Base-by-base conservation (phyloP, 352 stramenopile genomes). In the Phytophthora foliorum region DNA sequence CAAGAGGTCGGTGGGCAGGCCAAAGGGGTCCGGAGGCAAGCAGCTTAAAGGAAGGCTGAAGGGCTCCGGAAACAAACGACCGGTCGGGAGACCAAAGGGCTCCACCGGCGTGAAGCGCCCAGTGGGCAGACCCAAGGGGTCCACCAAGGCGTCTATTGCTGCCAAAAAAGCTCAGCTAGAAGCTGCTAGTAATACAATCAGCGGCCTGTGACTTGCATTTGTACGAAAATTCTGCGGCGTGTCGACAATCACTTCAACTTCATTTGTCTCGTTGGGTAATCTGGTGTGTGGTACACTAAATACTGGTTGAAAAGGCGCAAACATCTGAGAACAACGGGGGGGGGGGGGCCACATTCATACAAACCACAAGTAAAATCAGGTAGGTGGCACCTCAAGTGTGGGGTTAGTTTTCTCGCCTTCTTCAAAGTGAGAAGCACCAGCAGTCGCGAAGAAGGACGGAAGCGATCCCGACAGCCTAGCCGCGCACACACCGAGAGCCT, bases 341-440 rank as follows among this genome's bases (percentile, higher is more conserved):
- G 24, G 45, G 57, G 48, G 48, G 27, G 29, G 0, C 10, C 22
- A 25, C 10, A 9, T 2, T 0, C 55, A 53, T 86, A 84, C 74
- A 84, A 81, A 80, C 6, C 4, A 2, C 24, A 53, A 71, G 74
- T 65, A 0, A 62, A 76, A 59, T 34, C n/a, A 42, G 50, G 36
- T 70, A 77, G 53, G 51, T 68, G 41, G 1, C 10, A 74, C 74
- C 44, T 45, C 24, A 41, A 82, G 56, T 68, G 64, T 82, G 38
- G 65, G 71, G 66, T 56, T 13, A 39, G 39, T 50, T 68, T 65
- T 57, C 29, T 63, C 41, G 17, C 63, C 63, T 59, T 67, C 58
- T 66, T 75, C 45, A 65, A 74, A 69, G 54, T 78, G 45, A 67
- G 42, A 61, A 75, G 45, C 17, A 46, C 38, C 56, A 62, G 46